Base-by-base conservation (phyloP, 208 protist species). In the Acanthamoeba healyi region DNA sequence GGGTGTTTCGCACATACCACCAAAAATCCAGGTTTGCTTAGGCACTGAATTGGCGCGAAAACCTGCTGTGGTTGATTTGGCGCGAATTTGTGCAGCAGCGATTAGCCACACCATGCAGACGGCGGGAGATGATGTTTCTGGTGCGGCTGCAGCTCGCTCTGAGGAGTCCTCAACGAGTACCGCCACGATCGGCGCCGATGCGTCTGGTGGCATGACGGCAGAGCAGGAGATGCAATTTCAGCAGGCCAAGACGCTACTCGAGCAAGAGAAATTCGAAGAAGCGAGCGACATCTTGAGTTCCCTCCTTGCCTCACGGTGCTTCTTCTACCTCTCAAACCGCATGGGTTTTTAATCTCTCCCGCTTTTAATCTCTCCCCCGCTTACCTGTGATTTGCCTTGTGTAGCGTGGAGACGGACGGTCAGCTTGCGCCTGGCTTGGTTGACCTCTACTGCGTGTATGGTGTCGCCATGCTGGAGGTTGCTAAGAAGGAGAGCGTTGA, bases 401-500 rank as follows among this genome's bases (percentile, higher is more conserved):
- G 6, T 38, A 86, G 77, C 44, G 77, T 38, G 4, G 77, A 86
- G 15, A 10, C 38, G 44, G 77, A 86, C 17, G 77, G 44, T n/a
- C 42, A 86, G 14, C 42, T 86, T 3, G 22, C 77, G 7, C 77
- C 77, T 24, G 42, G 44, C n/a, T 38, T 86, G 38, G 46, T 14
- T 5, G 77, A 58, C 24, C 77, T 86, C 24, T 86, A 86, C 77
- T 86, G 40, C 29, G 19, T 58, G 44, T 86, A 86, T 38, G 77
- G 77, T 32, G 12, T 24, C 26, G 26, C 44, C 26, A 34, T 86
- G 77, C 19, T 86, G 5, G 77, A 44, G 19, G 42, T 86, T 14
- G 77, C 77, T 6, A 86, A 86, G 77, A 86, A 86, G 77, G 44
- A 86, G 77, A 58, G 77, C 24, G 77, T 86, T 12, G 77, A 86